These are phyloP conservation scores for Prototheca stagnorum DNA, from an alignment of 163 green algal species.

Conservation along the genomic window DNA sequence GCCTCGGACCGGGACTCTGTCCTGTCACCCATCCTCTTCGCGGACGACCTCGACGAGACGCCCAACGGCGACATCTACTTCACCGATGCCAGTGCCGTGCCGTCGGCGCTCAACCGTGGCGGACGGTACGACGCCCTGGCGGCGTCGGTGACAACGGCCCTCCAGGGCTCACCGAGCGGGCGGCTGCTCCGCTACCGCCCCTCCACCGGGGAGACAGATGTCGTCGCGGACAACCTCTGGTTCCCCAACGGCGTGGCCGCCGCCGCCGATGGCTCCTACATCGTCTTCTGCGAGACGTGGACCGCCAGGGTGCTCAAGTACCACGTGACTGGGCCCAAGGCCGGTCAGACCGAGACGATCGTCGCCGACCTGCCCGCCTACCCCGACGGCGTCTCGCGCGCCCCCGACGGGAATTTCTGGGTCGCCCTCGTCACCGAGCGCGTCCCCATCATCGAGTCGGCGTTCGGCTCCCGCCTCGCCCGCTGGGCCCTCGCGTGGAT, in stretches of 20 bases:
- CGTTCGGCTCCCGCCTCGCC: slow-evolving; percentile 4
- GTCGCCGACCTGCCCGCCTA: slow-evolving; percentile 22
- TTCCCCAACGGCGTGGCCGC: slow-evolving; percentile 60
- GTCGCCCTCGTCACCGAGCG: slow-evolving; percentile 20
- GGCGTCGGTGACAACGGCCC: slow-evolving; percentile 25
- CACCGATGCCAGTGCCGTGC: slow-evolving; percentile 26
- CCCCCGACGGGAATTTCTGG: slow-evolving; percentile 13
- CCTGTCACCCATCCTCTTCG: slow-evolving; percentile 29
- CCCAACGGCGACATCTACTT: slow-evolving; percentile 40
- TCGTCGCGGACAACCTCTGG: slow-evolving; percentile 37
- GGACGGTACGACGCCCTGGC: slow-evolving; percentile 24
- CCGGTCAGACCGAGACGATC: slow-evolving; percentile 11
- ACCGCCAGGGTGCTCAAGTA: slow-evolving; percentile 23
- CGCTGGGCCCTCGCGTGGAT: slow-evolving; percentile 1
- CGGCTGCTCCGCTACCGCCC: slow-evolving; percentile 43
- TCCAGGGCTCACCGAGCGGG: slow-evolving; percentile 33
- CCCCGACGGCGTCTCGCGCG: slow-evolving; percentile 19
- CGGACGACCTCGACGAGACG: slow-evolving; percentile 47
- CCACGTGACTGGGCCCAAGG: slow-evolving; percentile 41
- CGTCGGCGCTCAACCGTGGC: slow-evolving; percentile 6
- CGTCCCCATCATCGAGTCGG: slow-evolving; percentile 6
- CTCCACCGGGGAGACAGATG: slow-evolving; percentile 14
- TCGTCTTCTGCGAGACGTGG: slow-evolving; percentile 48
- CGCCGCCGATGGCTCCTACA: slow-evolving; percentile 34
- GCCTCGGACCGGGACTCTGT: too few relatives aligned